Evolutionary conservation across 805 yeast species (phyloP).

Genomic region (Pichia membranifaciens): DNA sequence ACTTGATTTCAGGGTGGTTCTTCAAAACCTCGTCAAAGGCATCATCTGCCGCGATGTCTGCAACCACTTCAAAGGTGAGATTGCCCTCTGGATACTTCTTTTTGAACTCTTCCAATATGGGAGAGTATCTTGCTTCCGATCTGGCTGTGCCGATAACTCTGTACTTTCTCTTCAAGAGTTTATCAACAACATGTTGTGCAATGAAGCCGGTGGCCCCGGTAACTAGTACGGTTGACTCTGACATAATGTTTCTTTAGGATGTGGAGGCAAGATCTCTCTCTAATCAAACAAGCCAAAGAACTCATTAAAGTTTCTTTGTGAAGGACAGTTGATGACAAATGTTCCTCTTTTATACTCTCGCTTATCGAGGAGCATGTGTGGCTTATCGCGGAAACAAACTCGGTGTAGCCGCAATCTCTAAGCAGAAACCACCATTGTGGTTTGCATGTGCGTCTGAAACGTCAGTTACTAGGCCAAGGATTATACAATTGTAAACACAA

Average conservation of each 20-base stretch:
- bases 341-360: no score
- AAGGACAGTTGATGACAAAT: no score
- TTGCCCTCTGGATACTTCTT: slow-evolving; percentile 17
- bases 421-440: no score
- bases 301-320: no score
- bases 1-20: slow-evolving; percentile 35
- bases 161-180: slow-evolving; percentile 22
- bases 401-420: no score
- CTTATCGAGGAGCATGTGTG: no score
- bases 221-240: slow-evolving; percentile 14
- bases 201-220: slow-evolving; percentile 34
- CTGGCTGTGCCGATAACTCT: slow-evolving; percentile 28
- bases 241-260: neutral
- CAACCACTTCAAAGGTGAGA: slow-evolving; percentile 31
- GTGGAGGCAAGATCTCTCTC: no score
- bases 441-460: no score
- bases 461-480: no score
- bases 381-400: no score
- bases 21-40: slow-evolving; percentile 46
- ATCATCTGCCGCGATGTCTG: slow-evolving; percentile 31
- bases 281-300: no score
- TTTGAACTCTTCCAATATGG: slow-evolving; percentile 8
- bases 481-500: no score
- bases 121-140: slow-evolving; percentile 10
- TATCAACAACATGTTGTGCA: slow-evolving; percentile 27